Evolutionary conservation across 805 yeast species (phyloP).

Genomic region (Hanseniaspora pseudoguilliermondii): DNA sequence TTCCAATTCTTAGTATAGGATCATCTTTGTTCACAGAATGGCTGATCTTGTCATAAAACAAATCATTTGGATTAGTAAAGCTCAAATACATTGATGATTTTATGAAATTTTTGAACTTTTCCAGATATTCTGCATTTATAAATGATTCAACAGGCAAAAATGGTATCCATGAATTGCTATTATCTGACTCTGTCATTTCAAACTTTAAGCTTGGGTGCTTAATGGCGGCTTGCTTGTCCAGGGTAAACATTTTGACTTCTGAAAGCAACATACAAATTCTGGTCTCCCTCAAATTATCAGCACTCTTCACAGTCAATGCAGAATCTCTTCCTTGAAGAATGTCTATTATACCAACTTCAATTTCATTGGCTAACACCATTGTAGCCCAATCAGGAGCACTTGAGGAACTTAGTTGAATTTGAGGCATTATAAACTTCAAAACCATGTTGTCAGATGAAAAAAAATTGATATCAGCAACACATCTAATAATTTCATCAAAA

Average conservation of each 20-base stretch:
- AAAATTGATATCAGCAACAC: constrained; percentile 28
- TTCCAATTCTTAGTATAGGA: constrained; percentile 25
- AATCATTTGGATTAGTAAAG: constrained; percentile 39
- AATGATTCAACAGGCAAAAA: constrained; percentile 43
- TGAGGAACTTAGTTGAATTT: constrained; percentile 42
- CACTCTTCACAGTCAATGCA: constrained; percentile 18
- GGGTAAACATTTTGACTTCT: constrained; percentile 44
- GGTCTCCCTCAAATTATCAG: constrained; percentile 36
- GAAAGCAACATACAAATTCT: constrained; percentile 44
- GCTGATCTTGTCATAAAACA: constrained; percentile 32
- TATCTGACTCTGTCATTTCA: constrained; percentile 20
- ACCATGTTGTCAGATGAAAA: constrained; percentile 40
- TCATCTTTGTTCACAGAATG: constrained; percentile 20
- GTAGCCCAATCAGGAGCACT: constrained; percentile 37
- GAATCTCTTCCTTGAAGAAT: constrained; percentile 25
- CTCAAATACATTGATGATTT: constrained; percentile 41
- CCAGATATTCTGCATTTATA: constrained; percentile 31
- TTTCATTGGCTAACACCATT: constrained; percentile 43
- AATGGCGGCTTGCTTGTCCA: constrained; percentile 31
- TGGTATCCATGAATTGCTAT: constrained; percentile 48
- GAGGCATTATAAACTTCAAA: constrained; percentile 47
- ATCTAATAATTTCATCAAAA: constrained; percentile 37
- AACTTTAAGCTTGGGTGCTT: constrained; percentile 14
- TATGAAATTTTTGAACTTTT: constrained; percentile 36
- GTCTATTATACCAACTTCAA: constrained; percentile 42